Conservation (phyloP, 192 early-diverging fungal genomes). For the Coemansia sp. region DNA sequence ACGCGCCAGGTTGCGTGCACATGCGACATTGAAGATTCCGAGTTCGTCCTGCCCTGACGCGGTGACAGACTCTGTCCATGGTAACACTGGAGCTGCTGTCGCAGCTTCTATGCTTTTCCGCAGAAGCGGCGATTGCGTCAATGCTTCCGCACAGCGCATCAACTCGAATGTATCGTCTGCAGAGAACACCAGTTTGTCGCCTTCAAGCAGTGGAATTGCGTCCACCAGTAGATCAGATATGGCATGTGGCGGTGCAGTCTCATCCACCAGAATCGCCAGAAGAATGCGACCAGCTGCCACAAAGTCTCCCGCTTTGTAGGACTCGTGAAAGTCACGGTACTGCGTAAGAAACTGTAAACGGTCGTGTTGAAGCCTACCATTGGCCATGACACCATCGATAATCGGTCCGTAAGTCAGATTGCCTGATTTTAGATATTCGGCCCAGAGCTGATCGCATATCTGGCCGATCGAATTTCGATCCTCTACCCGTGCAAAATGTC, state of each 20-base stretch:
- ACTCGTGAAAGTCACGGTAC: constrained; percentile 62
- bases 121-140: constrained; percentile 13
- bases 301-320: constrained; percentile 35
- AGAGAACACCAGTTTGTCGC: constrained; percentile 58
- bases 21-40: constrained; percentile 37
- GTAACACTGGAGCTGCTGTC: not conserved
- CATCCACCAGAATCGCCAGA: constrained; percentile 46
- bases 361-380: constrained; percentile 26
- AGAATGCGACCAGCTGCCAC: constrained; percentile 49
- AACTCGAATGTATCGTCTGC: constrained; percentile 60
- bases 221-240: constrained; percentile 58
- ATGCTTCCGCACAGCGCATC: constrained; percentile 65
- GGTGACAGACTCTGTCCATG: not conserved
- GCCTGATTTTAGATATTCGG: constrained; percentile 50
- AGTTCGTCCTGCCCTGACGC: constrained; percentile 17
- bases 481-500: constrained; percentile 57
- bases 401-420: constrained; percentile 44
- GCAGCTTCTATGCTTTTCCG: not conserved
- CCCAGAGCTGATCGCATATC: constrained; percentile 61
- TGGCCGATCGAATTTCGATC: constrained; percentile 53
- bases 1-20: constrained; percentile 46
- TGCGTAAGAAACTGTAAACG: constrained; percentile 57
- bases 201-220: constrained; percentile 62
- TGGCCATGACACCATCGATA: constrained; percentile 39
- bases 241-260: constrained; percentile 57